These are phyloP conservation scores for Ceratobasidium sp. DNA, from an alignment of 1,284 basidiomycete genomes.

Conservation along the genomic window DNA sequence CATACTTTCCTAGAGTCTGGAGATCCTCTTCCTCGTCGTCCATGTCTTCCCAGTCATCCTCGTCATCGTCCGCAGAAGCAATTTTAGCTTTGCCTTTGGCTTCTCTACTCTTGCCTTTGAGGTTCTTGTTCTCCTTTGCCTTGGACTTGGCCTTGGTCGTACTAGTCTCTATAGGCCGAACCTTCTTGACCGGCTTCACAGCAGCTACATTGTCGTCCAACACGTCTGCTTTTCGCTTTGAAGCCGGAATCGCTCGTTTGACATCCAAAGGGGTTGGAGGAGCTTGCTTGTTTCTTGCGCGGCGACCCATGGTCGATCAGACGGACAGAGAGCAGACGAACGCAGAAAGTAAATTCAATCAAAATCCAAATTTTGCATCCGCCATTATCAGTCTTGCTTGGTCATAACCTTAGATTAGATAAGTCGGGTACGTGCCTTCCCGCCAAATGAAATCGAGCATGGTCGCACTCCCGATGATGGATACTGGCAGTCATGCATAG, in stretches of 20 bases:
- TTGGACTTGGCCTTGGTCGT: conserved; percentile 45
- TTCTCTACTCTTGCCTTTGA: not conserved
- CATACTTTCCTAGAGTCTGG: conserved; percentile 15
- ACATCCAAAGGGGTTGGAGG: conserved; percentile 70
- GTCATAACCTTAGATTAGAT: not conserved
- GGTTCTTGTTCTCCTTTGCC: conserved; percentile 39
- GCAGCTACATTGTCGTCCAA: conserved; percentile 58
- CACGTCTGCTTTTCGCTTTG: conserved; percentile 73
- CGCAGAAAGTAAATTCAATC: conserved; percentile 8
- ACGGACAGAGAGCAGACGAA: conserved; percentile 12
- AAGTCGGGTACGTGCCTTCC: too few species aligned
- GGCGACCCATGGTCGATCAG: conserved; percentile 76
- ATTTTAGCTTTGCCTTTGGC: conserved; percentile 15
- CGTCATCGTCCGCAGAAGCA: conserved; percentile 49
- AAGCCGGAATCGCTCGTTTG: conserved; percentile 48
- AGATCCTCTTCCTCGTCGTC: conserved; percentile 56
- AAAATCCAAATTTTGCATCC: conserved; percentile 37
- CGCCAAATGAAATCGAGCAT: too few species aligned
- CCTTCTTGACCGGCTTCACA: conserved; percentile 65
- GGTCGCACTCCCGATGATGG: too few species aligned
- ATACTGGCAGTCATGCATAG: too few species aligned
- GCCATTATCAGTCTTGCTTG: not conserved
- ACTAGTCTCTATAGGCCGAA: conserved; percentile 45
- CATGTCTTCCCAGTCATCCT: conserved; percentile 63
- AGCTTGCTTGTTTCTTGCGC: conserved; percentile 89